A percentile compares a stretch with the other conserved stretches of the same genome.
These are phyloP conservation scores for Kodamaea nitidulidarum DNA, from an alignment of 805 yeast species.

Conservation along the genomic window DNA sequence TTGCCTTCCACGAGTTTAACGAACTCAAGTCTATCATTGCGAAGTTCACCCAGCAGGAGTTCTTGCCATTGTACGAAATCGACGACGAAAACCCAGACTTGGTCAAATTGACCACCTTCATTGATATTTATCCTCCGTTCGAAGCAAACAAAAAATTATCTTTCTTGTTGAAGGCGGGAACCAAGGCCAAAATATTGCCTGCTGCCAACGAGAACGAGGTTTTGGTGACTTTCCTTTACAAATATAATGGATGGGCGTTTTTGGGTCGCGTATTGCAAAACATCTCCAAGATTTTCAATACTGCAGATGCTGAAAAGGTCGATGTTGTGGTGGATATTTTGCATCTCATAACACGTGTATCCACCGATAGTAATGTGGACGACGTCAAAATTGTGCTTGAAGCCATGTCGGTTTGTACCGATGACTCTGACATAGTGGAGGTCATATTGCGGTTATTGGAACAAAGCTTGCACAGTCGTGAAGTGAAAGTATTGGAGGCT, in stretches of 20 bases:
- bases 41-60: slow-evolving; percentile 34
- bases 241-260: slow-evolving; percentile 83
- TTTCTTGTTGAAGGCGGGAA: slow-evolving; percentile 43
- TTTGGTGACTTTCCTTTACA: slow-evolving; percentile 63
- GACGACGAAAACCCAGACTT: slow-evolving; percentile 52
- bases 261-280: slow-evolving; percentile 76
- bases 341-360: slow-evolving; percentile 46
- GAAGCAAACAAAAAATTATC: slow-evolving; percentile 47
- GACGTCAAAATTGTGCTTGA: slow-evolving; percentile 28
- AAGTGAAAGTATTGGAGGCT: slow-evolving; percentile 41
- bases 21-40: slow-evolving; percentile 61
- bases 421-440: slow-evolving; percentile 57
- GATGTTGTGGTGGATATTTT: slow-evolving; percentile 47
- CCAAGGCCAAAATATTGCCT: slow-evolving; percentile 69
- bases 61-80: slow-evolving; percentile 38
- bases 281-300: slow-evolving; percentile 40
- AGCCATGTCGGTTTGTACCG: slow-evolving; percentile 45
- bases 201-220: slow-evolving; percentile 31
- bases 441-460: slow-evolving; percentile 65
- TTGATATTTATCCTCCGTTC: slow-evolving; percentile 55
- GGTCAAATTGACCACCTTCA: slow-evolving; percentile 44
- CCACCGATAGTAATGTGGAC: slow-evolving; percentile 34
- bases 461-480: slow-evolving; percentile 56
- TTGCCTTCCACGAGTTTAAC: slow-evolving; percentile 61
- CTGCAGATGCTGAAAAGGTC: slow-evolving; percentile 33